Base-by-base conservation (phyloP, 2,329 filamentous ascomycete genomes). In the Ophioceras dolichostomum region DNA sequence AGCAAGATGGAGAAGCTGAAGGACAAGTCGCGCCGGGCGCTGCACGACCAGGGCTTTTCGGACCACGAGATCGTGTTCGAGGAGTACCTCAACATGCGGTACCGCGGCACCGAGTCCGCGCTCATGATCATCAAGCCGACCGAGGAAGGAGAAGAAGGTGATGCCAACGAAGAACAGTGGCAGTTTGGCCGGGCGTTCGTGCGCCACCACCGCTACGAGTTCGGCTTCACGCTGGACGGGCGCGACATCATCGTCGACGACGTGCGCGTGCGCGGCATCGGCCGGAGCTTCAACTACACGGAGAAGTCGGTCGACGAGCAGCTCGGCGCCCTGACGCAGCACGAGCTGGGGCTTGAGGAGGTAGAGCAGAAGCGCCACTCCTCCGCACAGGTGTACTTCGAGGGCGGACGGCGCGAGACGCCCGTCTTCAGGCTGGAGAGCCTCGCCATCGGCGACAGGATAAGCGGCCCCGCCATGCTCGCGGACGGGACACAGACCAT, bases 61-160 rank as follows among this genome's bases (percentile, higher is more conserved):
- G 73, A 82, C 28, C 61, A 71, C 4, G 76, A 84, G 16, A 83
- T 95, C 14, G 68, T 77, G 0, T 93, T 89, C 48, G 87, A 94
- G 54, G 82, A 93, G 51, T 95, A 94, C 51, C 72, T 95, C 40
- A 94, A 95, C 53, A 87, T 95, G 79, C 70, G 87, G 40, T 94
- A 94, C 50, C 73, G 84, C 19, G 87, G 87, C 8, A 94, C 86
- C 0, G 87, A 94, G 52, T 91, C 85, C 5, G 83, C 86, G 1
- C 68, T 94, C 30, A 94, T 94, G 87, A 76, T 44, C 7, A 22
- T 37, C 31, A 31, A 13, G 27, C 37, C 22, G 24, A 37, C 17
- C 9, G 28, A 30, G 3, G 18, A 26, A 10, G n/a, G n/a, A n/a
- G n/a, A n/a, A n/a, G n/a, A n/a, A n/a, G n/a, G n/a, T n/a, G 35